Base-by-base conservation (phyloP, 441 rosid species). In the Jatropha podagrica region DNA sequence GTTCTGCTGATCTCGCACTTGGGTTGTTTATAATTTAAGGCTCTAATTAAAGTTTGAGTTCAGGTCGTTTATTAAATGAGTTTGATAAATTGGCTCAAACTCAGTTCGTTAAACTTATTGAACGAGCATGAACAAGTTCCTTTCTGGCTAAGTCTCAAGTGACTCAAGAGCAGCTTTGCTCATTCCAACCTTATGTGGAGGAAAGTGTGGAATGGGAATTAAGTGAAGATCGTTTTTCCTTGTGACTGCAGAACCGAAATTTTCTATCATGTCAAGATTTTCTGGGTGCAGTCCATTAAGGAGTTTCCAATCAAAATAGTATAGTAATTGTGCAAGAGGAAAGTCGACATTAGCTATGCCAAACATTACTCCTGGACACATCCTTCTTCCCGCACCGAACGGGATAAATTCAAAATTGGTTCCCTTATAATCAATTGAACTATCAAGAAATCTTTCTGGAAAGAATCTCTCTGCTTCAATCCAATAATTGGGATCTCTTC, bases 241-340 rank as follows among this genome's bases (percentile, higher is more conserved):
- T 27, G 46, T 56, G 14, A 20, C 20, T 26, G 15, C 66, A 14
- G 18, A 0, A 0, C 66, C 55, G 12, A 71, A 71, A 0, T 2
- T 17, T 59, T 71, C 65, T 11, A 2, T 0, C 74, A 71, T 71
- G 52, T 71, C 74, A 23, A 71, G 66, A 40, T 46, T 44, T 71
- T 71, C 42, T 23, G 52, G 56, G 3, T 18, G 61, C 20, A 59
- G 38, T 44, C 56, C 66, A 42, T n/a, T 12, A 3, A 65, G 74
- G 11, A 71, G 64, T 41, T 71, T 71, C 74, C 74, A 71, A 18
- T 71, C 74, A 6, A 54, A 71, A 56, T 71, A 37, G 18, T 38
- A 71, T 5, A 71, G n/a, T 6, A 71, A 27, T 42, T 56, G 65
- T 20, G 74, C 65, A 20, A 71, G 52, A 55, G 74, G 74, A 41